Base-by-base conservation (phyloP, 116 monocot genomes). In the Trichopus zeylanicus region DNA sequence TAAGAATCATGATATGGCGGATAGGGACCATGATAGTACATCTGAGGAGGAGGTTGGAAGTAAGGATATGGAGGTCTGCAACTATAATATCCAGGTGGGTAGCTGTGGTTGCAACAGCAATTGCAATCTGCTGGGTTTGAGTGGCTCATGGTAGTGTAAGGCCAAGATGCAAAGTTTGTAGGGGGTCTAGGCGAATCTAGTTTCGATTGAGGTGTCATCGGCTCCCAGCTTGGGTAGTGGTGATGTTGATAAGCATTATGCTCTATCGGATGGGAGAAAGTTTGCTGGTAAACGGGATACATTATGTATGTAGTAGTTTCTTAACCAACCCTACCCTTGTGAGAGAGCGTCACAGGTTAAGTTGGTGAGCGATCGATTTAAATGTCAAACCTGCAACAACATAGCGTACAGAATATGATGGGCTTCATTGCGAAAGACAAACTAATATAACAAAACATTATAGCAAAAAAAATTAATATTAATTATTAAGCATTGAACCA, bases 61-160 rank as follows among this genome's bases (percentile, higher is more conserved):
- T 73, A 63, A 64, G 69, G 59, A 30, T 56, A 57, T 64, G 64
- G 66, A 70, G 73, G 32, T 46, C 67, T 69, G 18, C 48, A 71
- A 26, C 33, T 26, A 39, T 61, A 72, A 31, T 57, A 75, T 3
- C 62, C 64, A 69, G 75, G 60, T 58, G 67, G 55, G 31, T 62
- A 69, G 31, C 24, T 30, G 31, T 67, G 63, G 37, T 42, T 60
- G 61, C 73, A 68, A 32, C 73, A 65, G n/a, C 39, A 26, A 65
- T 55, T 54, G 39, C 48, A 56, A 3, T 70, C 53, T 22, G 21
- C 7, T 6, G 34, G 21, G 24, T 39, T 37, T 32, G 12, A 1
- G 1, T 56, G 32, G 52, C 33, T n/a, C n/a, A 33, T 67, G 35
- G 47, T 33, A 46, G 31, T 53, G 47, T 46, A 73, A 26, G 72